Evolutionary conservation across 2,329 filamentous ascomycete species (phyloP).

Genomic region (Talaromyces sp.): DNA sequence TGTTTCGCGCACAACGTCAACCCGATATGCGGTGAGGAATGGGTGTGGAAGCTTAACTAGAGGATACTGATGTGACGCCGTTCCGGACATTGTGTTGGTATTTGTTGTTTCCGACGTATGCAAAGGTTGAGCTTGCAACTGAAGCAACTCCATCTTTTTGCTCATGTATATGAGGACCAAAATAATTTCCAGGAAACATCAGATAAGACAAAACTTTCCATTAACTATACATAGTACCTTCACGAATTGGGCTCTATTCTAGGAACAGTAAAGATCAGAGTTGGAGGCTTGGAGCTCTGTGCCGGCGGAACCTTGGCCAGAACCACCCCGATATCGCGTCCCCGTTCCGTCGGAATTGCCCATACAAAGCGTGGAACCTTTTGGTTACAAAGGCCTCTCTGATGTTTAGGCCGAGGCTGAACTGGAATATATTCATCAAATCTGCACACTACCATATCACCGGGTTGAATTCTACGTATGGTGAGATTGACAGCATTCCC

Average conservation of each 20-base stretch:
- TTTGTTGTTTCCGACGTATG: neutral
- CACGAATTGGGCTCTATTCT: neutral
- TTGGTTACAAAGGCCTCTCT: neutral
- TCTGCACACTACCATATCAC: neutral
- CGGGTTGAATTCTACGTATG: neutral
- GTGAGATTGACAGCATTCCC: neutral
- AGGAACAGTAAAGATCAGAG: neutral
- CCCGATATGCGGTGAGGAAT: slow-evolving; percentile 44
- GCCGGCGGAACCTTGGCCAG: neutral
- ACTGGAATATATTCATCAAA: neutral
- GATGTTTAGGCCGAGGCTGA: neutral
- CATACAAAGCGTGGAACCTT: neutral
- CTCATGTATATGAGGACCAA: too few species aligned
- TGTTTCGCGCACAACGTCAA: slow-evolving; percentile 29
- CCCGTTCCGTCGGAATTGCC: neutral
- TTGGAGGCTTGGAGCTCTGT: neutral
- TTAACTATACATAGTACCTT: neutral
- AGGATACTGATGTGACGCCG: slow-evolving; percentile 27
- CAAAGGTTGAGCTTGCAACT: neutral
- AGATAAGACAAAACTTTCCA: neutral
- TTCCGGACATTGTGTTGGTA: neutral
- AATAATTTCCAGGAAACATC: neutral
- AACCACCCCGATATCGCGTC: neutral
- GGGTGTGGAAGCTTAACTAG: slow-evolving; percentile 47
- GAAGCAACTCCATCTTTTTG: neutral